A percentile compares a stretch with the other conserved stretches of the same genome.
Conservation (phyloP, 805 yeast species). For the Ogataea paraovalis region DNA sequence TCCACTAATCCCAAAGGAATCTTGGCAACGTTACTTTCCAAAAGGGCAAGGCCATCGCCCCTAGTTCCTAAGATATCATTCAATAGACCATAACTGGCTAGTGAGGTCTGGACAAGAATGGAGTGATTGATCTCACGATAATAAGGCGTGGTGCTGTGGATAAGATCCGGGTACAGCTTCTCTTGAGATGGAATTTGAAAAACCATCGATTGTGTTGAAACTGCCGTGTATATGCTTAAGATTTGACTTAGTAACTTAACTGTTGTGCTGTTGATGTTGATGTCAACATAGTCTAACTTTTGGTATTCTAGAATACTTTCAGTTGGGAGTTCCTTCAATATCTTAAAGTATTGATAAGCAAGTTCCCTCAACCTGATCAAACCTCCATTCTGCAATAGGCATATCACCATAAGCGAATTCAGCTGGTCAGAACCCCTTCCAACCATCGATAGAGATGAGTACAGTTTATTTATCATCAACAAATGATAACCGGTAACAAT, state of each 20-base stretch:
- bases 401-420: conserved; percentile 39
- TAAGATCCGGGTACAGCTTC: conserved; percentile 38
- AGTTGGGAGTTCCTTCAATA: conserved; percentile 21
- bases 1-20: conserved; percentile 40
- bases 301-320: conserved; percentile 16
- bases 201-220: conserved; percentile 35
- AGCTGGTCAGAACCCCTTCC: conserved; percentile 25
- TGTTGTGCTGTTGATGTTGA: conserved; percentile 22
- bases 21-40: conserved; percentile 20
- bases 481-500: conserved; percentile 24
- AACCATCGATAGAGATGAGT: conserved; percentile 21
- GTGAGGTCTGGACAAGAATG: conserved; percentile 36
- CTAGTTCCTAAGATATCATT: conserved; percentile 30
- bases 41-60: conserved; percentile 18
- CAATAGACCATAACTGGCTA: conserved; percentile 38
- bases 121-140: conserved; percentile 24
- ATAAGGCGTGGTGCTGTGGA: conserved; percentile 21
- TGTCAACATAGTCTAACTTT: conserved; percentile 21
- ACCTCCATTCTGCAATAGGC: conserved; percentile 52
- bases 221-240: conserved; percentile 42
- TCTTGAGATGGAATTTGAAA: conserved; percentile 32
- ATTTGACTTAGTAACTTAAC: conserved; percentile 25
- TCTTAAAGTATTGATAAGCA: conserved; percentile 18
- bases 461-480: conserved; percentile 24
- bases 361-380: conserved; percentile 32